Base-by-base conservation (phyloP, 2,329 filamentous ascomycete species). In the Pseudogymnoascus sp. region DNA sequence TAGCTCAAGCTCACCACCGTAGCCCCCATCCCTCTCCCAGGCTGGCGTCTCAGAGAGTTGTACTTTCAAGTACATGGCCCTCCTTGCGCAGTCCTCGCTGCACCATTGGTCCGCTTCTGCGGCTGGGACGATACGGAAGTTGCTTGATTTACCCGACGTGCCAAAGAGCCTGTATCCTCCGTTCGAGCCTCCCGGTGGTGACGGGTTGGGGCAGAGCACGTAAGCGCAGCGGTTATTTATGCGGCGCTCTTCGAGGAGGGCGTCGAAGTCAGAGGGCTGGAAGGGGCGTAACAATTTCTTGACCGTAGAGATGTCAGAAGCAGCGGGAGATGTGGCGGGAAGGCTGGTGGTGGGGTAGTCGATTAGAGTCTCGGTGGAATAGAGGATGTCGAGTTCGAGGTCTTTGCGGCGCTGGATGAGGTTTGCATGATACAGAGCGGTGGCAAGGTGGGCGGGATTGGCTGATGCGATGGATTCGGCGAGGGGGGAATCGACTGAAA, bases 41-140 rank as follows among this genome's bases (percentile, higher is more conserved):
- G 89, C 90, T 0, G 92, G 90, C 64, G 88, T 87, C 71, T 94
- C 89, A 66, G 83, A 87, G 39, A 97, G 82, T 78, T 99, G 94
- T 24, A 95, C 89, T 70, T 92, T 90, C 68, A 97, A 81, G 73
- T 92, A 96, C 66, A 96, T 79, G 2, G 90, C 92, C 58, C 90
- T 82, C 66, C 84, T 83, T 1, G 89, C 89, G 75, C 94, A 99
- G 39, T 80, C 80, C 61, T 87, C 80, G 0, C 87, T 90, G 74
- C 94, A 99, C 90, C 92, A 99, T 74, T 86, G 88, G 75, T 94
- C 90, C 13, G 92, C 74, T 69, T 90, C 85, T 66, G 85, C 84
- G 60, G 81, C 84, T 63, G 84, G 81, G 26, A 95, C 85, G 57
- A 96, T 87, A 65, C 80, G 81, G 61, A 84, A 84, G 61, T 84